Conservation (phyloP, 345 rosid genomes). For the Microthlaspi erraticum region DNA sequence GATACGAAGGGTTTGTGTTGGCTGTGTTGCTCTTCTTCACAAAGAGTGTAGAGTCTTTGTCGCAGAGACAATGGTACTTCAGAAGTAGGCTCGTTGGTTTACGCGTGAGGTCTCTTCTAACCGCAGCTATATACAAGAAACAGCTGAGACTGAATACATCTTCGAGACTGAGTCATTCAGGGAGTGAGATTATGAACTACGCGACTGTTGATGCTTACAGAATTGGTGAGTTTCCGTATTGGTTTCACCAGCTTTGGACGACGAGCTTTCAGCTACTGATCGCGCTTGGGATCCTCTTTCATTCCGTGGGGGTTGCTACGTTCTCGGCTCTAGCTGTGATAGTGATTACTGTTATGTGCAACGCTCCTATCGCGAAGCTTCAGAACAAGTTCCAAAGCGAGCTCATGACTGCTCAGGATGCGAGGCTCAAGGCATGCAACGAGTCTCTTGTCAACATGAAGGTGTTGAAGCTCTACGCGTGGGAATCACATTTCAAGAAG, state of each 20-base stretch:
- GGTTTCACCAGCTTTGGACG: conserved; percentile 97
- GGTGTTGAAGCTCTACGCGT: conserved; percentile 87
- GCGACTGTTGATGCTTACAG: conserved; percentile 93
- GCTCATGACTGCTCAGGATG: conserved; percentile 87
- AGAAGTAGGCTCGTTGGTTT: conserved; percentile 81
- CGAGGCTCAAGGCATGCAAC: conserved; percentile 70
- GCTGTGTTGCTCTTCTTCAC: conserved; percentile 63
- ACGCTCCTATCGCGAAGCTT: conserved; percentile 90
- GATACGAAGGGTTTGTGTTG: conserved; percentile 76
- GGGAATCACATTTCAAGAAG: conserved; percentile 89
- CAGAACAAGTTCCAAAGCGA: conserved; percentile 81
- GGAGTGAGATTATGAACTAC: conserved; percentile 91
- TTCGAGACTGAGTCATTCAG: conserved; percentile 75
- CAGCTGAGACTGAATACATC: conserved; percentile 80
- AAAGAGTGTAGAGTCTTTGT: conserved; percentile 75
- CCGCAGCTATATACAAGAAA: conserved; percentile 83
- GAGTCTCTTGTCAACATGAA: conserved; percentile 95
- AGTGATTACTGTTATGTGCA: conserved; percentile 73
- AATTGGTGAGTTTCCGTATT: conserved; percentile 91
- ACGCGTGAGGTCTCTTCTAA: conserved; percentile 75
- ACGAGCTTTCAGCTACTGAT: conserved; percentile 84
- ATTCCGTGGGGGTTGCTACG: conserved; percentile 85
- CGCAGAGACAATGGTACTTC: conserved; percentile 95
- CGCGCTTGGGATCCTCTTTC: conserved; percentile 74
- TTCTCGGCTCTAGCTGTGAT: conserved; percentile 79